phyloP scores from a whole-genome alignment of 306 rosid species.

The Fagus sylvatica region DNA sequence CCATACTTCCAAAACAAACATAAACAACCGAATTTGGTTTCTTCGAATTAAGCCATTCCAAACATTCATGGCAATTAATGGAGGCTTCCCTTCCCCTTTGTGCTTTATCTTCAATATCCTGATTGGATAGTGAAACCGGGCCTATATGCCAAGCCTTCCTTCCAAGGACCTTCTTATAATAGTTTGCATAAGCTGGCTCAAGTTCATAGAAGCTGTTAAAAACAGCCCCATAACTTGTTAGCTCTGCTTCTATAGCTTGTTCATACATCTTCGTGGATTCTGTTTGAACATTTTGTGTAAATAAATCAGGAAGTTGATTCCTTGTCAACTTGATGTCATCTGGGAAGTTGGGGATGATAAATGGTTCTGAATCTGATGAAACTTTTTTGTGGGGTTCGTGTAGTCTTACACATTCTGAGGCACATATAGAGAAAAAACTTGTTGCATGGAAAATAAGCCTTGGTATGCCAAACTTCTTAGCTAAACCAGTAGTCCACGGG shows the following conservation, averaged over 20 bases:
- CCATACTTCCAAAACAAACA: constrained; percentile 43
- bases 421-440: constrained; percentile 47
- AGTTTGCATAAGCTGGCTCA: constrained; percentile 52
- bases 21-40: constrained; percentile 47
- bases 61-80: constrained; percentile 34
- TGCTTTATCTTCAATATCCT: constrained; percentile 31
- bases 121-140: constrained; percentile 38
- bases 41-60: constrained; percentile 36
- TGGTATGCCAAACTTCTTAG: constrained; percentile 50
- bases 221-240: constrained; percentile 44
- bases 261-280: constrained; percentile 5
- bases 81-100: constrained; percentile 38
- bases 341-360: constrained; percentile 53
- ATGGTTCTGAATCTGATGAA: constrained; percentile 44
- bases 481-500: constrained; percentile 49
- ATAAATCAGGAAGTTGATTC: constrained; percentile 32
- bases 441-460: constrained; percentile 52
- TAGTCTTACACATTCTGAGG: constrained; percentile 11
- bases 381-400: constrained; percentile 49
- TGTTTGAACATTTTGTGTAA: constrained; percentile 8
- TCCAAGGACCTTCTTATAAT: constrained; percentile 43
- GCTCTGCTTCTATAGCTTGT: constrained; percentile 24
- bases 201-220: constrained; percentile 56
- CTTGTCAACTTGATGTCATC: constrained; percentile 44
- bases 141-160: constrained; percentile 63